A percentile compares a stretch with the other conserved stretches of the same genome.
phyloP scores from a whole-genome alignment of 1,284 basidiomycete genomes.

The Moesziomyces aphidis region DNA sequence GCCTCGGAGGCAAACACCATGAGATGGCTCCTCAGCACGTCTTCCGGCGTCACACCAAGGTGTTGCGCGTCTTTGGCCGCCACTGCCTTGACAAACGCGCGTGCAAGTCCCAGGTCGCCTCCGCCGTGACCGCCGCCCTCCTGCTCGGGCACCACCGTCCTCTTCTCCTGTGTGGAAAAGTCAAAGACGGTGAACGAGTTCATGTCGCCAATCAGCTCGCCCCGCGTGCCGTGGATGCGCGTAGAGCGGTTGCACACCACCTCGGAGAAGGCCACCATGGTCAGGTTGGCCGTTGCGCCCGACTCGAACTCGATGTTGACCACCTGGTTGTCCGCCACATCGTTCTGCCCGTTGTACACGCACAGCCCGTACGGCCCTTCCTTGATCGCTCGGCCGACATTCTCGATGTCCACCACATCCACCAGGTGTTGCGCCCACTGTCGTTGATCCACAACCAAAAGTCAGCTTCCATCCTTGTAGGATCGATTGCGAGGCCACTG shows the following conservation, averaged over 20 bases:
- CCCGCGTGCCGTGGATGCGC: slow-evolving; percentile 34
- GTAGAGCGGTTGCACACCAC: slow-evolving; percentile 42
- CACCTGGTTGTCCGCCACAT: slow-evolving; percentile 37
- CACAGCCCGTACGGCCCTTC: slow-evolving; percentile 40
- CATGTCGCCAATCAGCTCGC: slow-evolving; percentile 41
- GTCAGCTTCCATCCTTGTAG: slow-evolving; percentile 3
- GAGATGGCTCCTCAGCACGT: slow-evolving; percentile 35
- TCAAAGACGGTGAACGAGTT: slow-evolving; percentile 35
- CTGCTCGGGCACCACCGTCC: slow-evolving; percentile 19
- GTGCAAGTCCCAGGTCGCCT: slow-evolving; percentile 34
- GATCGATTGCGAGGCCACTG: neutral
- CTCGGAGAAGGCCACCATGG: slow-evolving; percentile 36
- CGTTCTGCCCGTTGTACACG: slow-evolving; percentile 43
- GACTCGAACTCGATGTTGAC: slow-evolving; percentile 42
- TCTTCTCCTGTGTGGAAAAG: slow-evolving; percentile 36
- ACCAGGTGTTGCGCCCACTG: slow-evolving; percentile 38
- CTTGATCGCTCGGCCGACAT: slow-evolving; percentile 27
- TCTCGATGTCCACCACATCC: slow-evolving; percentile 36
- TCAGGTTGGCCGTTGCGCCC: slow-evolving; percentile 33
- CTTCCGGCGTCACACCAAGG: slow-evolving; percentile 33
- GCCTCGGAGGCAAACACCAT: slow-evolving; percentile 35
- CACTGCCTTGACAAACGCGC: slow-evolving; percentile 41
- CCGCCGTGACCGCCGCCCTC: slow-evolving; percentile 41
- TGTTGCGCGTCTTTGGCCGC: slow-evolving; percentile 29
- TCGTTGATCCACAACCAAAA: neutral